phyloP scores from a whole-genome alignment of 345 rosid species.

The Lagerstroemia speciosa region DNA sequence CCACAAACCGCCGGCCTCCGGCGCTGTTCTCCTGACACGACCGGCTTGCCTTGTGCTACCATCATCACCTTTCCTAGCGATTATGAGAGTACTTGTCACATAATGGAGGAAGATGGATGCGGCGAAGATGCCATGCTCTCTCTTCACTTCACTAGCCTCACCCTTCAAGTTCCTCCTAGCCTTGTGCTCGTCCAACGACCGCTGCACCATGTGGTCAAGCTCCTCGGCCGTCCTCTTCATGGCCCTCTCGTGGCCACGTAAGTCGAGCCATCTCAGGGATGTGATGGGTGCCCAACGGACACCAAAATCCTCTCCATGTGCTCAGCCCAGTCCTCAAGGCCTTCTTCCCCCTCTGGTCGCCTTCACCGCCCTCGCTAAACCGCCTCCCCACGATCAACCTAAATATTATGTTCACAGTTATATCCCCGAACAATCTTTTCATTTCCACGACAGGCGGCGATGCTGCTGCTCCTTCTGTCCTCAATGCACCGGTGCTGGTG shows the following conservation, averaged over 20 bases:
- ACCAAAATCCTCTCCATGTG: slow-evolving; percentile 15
- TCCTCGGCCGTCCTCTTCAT: slow-evolving; percentile 21
- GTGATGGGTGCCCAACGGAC: slow-evolving; percentile 26
- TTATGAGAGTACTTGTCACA: too few relatives aligned
- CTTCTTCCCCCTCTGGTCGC: slow-evolving; percentile 1
- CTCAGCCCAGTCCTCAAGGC: slow-evolving; percentile 7
- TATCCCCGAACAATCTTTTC: slow-evolving; percentile 25
- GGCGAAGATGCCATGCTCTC: slow-evolving; percentile 26
- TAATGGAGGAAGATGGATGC: too few relatives aligned
- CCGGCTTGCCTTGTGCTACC: too few relatives aligned
- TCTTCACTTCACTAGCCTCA: too few relatives aligned
- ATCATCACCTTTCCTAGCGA: too few relatives aligned
- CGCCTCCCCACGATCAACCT: slow-evolving; percentile 19
- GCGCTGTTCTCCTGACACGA: too few relatives aligned
- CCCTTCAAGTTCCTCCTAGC: slow-evolving; percentile 8
- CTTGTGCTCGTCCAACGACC: slow-evolving; percentile 36
- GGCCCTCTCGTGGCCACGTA: slow-evolving; percentile 23
- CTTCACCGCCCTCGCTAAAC: not conserved
- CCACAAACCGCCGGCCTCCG: too few relatives aligned
- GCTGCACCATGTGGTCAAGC: slow-evolving; percentile 14
- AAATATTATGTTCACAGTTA: slow-evolving; percentile 16
- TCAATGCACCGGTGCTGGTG: not conserved
- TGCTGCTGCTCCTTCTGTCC: not conserved
- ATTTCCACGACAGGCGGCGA: slow-evolving; percentile 16
- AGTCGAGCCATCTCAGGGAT: slow-evolving; percentile 22